Percentiles rank a stretch among this genome's conserved stretches.
These are phyloP conservation scores for Physocladia obscura DNA, from an alignment of 192 early-diverging fungal species.

Conservation along the genomic window DNA sequence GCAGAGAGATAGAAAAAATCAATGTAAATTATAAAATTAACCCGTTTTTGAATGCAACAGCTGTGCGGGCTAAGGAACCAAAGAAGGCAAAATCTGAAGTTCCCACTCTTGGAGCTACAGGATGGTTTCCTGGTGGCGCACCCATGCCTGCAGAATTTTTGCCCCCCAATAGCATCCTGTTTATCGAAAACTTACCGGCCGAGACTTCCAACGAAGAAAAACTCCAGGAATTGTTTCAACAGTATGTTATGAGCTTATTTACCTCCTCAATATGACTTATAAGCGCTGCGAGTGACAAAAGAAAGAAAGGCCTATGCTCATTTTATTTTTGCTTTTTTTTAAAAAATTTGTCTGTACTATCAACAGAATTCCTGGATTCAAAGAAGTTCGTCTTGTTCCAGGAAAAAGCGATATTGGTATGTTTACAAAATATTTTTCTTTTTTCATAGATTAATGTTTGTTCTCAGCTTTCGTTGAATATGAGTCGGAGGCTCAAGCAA, in stretches of 20 bases:
- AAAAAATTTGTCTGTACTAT: background rate
- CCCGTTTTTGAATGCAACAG: background rate
- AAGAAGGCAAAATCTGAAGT: constrained; percentile 23
- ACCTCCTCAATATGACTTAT: too few species aligned
- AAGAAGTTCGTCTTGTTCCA: constrained; percentile 92
- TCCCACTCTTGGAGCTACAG: constrained; percentile 22
- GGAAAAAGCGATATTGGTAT: constrained; percentile 80
- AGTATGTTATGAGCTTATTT: constrained; percentile 44
- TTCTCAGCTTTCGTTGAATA: constrained; percentile 90
- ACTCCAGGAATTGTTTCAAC: constrained; percentile 70
- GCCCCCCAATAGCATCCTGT: constrained; percentile 91
- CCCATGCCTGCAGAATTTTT: constrained; percentile 68
- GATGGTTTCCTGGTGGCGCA: constrained; percentile 36
- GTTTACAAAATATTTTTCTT: background rate
- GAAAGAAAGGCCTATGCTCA: too few species aligned
- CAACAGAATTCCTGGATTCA: constrained; percentile 71
- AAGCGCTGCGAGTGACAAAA: too few species aligned
- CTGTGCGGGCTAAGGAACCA: constrained; percentile 14
- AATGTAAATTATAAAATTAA: too few species aligned
- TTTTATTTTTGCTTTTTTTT: background rate
- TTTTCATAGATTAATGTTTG: background rate
- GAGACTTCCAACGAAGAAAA: constrained; percentile 65
- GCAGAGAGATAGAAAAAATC: too few species aligned
- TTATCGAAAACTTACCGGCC: constrained; percentile 82
- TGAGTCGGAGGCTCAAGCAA: constrained; percentile 78